Evolutionary conservation across 768 basidiomycete genomes (phyloP).

Genomic region (Agrocybe chaxingu): DNA sequence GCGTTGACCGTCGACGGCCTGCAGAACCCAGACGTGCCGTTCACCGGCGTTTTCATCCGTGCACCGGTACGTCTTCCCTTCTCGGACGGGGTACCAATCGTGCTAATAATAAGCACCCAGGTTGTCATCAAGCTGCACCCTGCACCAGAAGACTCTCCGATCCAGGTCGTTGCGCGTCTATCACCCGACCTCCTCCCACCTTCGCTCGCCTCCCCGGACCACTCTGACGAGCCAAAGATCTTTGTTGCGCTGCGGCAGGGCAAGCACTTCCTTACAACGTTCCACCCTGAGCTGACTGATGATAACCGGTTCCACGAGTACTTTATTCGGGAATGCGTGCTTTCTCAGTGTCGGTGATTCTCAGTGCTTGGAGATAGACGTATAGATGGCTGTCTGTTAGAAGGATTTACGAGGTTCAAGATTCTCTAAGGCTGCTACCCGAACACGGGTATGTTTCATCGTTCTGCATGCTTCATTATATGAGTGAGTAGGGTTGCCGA

Average conservation of each 20-base stretch:
- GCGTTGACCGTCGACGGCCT: slow-evolving; percentile 65
- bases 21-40: slow-evolving; percentile 55
- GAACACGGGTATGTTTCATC: too few relatives aligned
- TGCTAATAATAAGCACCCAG: slow-evolving; percentile 30
- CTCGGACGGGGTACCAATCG: neutral
- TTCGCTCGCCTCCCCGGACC: slow-evolving; percentile 39
- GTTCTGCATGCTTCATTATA: too few relatives aligned
- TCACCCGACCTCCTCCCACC: slow-evolving; percentile 45
- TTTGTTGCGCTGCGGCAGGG: slow-evolving; percentile 89
- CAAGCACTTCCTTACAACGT: slow-evolving; percentile 79
- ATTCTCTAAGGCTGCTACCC: too few relatives aligned
- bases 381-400: too few relatives aligned
- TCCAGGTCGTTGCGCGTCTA: slow-evolving; percentile 70
- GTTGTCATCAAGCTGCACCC: slow-evolving; percentile 57
- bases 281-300: slow-evolving; percentile 90
- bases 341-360: slow-evolving; percentile 17
- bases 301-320: slow-evolving; percentile 92
- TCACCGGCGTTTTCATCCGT: slow-evolving; percentile 89
- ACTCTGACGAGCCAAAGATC: slow-evolving; percentile 53
- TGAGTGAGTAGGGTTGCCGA: too few relatives aligned
- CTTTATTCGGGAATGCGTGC: slow-evolving; percentile 76
- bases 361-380: too few relatives aligned
- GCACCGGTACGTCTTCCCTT: slow-evolving; percentile 62
- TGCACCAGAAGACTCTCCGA: slow-evolving; percentile 46
- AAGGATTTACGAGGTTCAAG: too few relatives aligned